These are phyloP conservation scores for Exophiala phaeomuriformis DNA, from an alignment of 2,329 filamentous ascomycete genomes.

Conservation along the genomic window DNA sequence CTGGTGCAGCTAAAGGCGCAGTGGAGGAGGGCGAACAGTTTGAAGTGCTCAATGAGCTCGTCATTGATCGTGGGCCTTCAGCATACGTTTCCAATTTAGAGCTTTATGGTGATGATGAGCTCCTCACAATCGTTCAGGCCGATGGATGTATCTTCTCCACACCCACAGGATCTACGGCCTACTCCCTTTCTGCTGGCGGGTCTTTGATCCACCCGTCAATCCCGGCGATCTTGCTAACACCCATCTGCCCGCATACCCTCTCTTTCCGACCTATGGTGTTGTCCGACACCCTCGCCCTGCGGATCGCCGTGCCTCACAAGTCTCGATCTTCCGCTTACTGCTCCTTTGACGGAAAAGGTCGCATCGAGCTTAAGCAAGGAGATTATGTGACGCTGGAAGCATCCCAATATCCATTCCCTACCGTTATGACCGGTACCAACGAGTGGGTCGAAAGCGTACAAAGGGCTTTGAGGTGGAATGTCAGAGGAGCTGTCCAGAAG, in stretches of 20 bases:
- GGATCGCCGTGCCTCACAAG: constrained; percentile 74
- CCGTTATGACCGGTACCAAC: constrained; percentile 77
- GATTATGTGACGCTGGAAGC: constrained; percentile 96
- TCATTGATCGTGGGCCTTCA: constrained; percentile 93
- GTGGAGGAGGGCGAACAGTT: constrained; percentile 89
- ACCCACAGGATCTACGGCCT: constrained; percentile 87
- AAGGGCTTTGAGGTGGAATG: constrained; percentile 90
- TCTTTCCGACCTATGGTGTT: constrained; percentile 98
- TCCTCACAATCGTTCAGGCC: constrained; percentile 90
- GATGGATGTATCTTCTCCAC: constrained; percentile 98
- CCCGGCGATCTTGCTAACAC: constrained; percentile 89
- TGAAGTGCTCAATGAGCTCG: constrained; percentile 95
- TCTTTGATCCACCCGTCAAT: constrained; percentile 95
- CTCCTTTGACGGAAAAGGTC: constrained; percentile 94
- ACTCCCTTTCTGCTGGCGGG: constrained; percentile 90
- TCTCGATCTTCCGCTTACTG: constrained; percentile 93
- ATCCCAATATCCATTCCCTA: constrained; percentile 94
- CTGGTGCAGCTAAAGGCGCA: constrained; percentile 46
- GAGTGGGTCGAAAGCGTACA: constrained; percentile 98
- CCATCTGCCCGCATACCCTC: constrained; percentile 93
- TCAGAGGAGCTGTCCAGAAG: constrained; percentile 83
- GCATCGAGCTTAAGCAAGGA: constrained; percentile 83
- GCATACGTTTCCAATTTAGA: constrained; percentile 96
- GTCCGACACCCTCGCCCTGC: constrained; percentile 86
- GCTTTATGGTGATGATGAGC: constrained; percentile 88